A percentile compares a stretch with the other conserved stretches of the same genome.
phyloP scores from a whole-genome alignment of 179 eudicot species.

The Beta macrorhiza region DNA sequence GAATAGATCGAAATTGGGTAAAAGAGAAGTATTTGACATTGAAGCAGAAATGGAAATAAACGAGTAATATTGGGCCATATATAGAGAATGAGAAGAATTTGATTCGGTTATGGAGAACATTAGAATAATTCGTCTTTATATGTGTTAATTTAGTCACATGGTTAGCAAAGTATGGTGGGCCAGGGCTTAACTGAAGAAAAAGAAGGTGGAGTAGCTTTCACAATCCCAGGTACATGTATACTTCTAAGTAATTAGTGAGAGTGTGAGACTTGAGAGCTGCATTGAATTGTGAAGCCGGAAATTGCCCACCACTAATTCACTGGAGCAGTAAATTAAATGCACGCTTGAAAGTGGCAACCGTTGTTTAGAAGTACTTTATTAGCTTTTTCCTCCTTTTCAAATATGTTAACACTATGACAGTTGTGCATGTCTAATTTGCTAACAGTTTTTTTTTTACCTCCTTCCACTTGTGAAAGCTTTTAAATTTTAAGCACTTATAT shows the following conservation, averaged over 20 bases:
- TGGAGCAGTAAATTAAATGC: not conserved
- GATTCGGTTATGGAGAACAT: not conserved
- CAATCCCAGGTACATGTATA: not conserved
- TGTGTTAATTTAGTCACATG: not conserved
- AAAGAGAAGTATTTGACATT: not conserved
- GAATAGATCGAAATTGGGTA: not conserved
- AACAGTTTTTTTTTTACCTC: too few relatives aligned
- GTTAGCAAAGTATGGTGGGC: not conserved
- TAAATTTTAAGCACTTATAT: too few relatives aligned
- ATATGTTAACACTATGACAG: not conserved
- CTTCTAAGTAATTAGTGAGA: too few relatives aligned
- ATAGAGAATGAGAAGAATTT: not conserved
- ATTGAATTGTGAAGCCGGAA: not conserved
- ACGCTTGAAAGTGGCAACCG: not conserved
- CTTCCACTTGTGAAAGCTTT: too few relatives aligned
- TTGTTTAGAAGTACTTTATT: too few relatives aligned
- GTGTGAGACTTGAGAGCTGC: not conserved
- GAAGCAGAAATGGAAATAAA: not conserved
- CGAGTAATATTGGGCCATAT: not conserved
- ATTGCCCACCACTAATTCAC: not conserved
- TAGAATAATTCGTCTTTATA: not conserved
- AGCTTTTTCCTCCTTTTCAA: not conserved
- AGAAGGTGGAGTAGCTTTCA: conserved; percentile 1
- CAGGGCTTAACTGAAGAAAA: not conserved
- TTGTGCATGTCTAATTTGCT: not conserved